phyloP scores from a whole-genome alignment of 352 stramenopile genomes.

The Globisporangium cylindrosporum region DNA sequence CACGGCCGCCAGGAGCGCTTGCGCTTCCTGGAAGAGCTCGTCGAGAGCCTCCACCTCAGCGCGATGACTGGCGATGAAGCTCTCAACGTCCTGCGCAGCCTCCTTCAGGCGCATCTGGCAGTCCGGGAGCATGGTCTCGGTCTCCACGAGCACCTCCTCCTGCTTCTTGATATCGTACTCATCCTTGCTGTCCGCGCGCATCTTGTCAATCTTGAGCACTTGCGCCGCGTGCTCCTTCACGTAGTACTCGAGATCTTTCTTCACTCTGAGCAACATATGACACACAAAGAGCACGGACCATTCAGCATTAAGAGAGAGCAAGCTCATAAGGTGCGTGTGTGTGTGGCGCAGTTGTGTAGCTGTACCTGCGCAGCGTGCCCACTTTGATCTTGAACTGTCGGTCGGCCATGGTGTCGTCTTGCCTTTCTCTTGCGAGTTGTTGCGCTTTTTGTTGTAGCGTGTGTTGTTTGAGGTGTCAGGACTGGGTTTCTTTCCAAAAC shows the following conservation, averaged over 20 bases:
- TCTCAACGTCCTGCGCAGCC: constrained; percentile 46
- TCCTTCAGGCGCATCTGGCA: constrained; percentile 67
- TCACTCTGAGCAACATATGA: constrained; percentile 35
- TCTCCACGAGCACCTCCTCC: constrained; percentile 78
- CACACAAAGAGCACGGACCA: background rate
- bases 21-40: constrained; percentile 41
- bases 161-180: constrained; percentile 81
- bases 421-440: background rate
- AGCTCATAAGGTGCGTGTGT: background rate
- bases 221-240: constrained; percentile 66
- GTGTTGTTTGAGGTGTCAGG: no score
- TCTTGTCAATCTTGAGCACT: constrained; percentile 53
- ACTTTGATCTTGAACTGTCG: constrained; percentile 85
- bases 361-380: constrained; percentile 57
- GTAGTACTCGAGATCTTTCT: constrained; percentile 85
- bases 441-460: background rate
- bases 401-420: constrained; percentile 40
- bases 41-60: constrained; percentile 34
- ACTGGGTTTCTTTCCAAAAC: no score
- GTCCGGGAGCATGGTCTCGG: constrained; percentile 78
- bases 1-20: constrained; percentile 42
- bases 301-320: background rate
- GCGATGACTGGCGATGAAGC: constrained; percentile 42
- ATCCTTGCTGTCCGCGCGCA: constrained; percentile 55
- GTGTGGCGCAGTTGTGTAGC: background rate